Conservation (phyloP, 2,329 filamentous ascomycete species). For the Botrytis paeoniae region DNA sequence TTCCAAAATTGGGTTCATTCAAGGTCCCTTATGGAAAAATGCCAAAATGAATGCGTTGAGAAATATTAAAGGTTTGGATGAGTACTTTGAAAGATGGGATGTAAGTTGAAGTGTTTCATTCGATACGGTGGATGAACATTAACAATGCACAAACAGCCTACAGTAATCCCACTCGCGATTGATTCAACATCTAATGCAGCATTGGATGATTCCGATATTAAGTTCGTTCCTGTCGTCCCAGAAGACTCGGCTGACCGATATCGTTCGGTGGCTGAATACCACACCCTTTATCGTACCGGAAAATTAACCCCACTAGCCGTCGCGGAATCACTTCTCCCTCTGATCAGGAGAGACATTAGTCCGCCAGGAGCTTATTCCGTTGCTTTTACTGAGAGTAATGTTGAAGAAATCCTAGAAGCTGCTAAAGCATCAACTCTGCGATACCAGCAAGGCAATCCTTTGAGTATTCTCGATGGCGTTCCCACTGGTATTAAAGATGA, state of each 20-base stretch:
- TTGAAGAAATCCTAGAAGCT: slow-evolving; percentile 60
- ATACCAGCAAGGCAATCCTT: slow-evolving; percentile 62
- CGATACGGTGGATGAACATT: neutral
- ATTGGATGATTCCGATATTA: slow-evolving; percentile 41
- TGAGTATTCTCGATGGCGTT: slow-evolving; percentile 75
- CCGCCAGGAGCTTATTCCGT: slow-evolving; percentile 60
- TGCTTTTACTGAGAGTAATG: slow-evolving; percentile 69
- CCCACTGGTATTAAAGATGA: slow-evolving; percentile 86
- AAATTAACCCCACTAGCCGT: slow-evolving; percentile 70
- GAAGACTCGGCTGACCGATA: slow-evolving; percentile 51
- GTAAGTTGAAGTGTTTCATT: slow-evolving; percentile 39
- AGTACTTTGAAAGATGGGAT: slow-evolving; percentile 47
- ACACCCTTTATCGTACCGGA: slow-evolving; percentile 68
- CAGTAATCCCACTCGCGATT: slow-evolving; percentile 51
- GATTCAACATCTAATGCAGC: slow-evolving; percentile 7
- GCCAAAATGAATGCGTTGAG: slow-evolving; percentile 53
- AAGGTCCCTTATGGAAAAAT: slow-evolving; percentile 67
- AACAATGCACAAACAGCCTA: slow-evolving; percentile 44
- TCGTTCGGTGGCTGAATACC: slow-evolving; percentile 73
- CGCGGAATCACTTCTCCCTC: slow-evolving; percentile 64
- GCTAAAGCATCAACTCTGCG: slow-evolving; percentile 71
- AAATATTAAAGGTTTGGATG: slow-evolving; percentile 46
- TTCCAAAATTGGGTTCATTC: slow-evolving; percentile 56
- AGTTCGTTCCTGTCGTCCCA: slow-evolving; percentile 44
- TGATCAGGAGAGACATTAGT: slow-evolving; percentile 60